Percentiles rank a stretch among this genome's conserved stretches.
These are phyloP conservation scores for Yarrowia hollandica DNA, from an alignment of 805 yeast genomes.

Conservation along the genomic window DNA sequence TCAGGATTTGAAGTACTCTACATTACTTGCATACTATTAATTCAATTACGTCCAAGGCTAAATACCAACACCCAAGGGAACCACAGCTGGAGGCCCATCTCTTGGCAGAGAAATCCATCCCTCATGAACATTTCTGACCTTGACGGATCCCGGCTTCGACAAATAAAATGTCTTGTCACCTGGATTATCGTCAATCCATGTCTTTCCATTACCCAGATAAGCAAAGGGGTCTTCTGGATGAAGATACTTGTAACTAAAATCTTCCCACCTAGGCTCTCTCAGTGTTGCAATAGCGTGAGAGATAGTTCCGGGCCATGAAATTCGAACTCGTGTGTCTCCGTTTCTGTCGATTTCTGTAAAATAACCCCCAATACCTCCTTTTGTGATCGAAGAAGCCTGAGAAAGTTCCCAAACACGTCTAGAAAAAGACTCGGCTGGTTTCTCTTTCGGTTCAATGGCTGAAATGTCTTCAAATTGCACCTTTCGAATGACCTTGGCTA, in stretches of 20 bases:
- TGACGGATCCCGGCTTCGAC: neutral
- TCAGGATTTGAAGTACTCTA: too few species aligned
- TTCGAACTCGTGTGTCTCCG: neutral
- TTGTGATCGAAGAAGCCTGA: neutral
- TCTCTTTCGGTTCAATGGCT: conserved; percentile 10
- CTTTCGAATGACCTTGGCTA: conserved; percentile 18
- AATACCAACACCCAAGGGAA: conserved; percentile 4
- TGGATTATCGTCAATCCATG: conserved; percentile 16
- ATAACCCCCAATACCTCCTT: conserved; percentile 5
- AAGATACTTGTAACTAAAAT: conserved; percentile 30
- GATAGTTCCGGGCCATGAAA: conserved; percentile 31
- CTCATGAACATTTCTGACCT: neutral
- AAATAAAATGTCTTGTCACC: conserved; percentile 15
- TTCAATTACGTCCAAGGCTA: too few species aligned
- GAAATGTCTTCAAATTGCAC: conserved; percentile 26
- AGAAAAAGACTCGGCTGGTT: conserved; percentile 20
- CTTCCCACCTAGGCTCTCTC: conserved; percentile 30
- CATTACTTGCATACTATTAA: too few species aligned
- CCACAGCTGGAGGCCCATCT: conserved; percentile 2
- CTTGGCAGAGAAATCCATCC: conserved; percentile 17
- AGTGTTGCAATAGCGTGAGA: conserved; percentile 24
- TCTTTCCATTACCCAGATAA: conserved; percentile 32
- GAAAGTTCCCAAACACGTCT: conserved; percentile 11
- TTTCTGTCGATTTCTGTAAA: conserved; percentile 4
- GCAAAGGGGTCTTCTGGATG: conserved; percentile 26